Base-by-base conservation (phyloP, 768 basidiomycete species). In the Phlebiopsis flavidoalba region DNA sequence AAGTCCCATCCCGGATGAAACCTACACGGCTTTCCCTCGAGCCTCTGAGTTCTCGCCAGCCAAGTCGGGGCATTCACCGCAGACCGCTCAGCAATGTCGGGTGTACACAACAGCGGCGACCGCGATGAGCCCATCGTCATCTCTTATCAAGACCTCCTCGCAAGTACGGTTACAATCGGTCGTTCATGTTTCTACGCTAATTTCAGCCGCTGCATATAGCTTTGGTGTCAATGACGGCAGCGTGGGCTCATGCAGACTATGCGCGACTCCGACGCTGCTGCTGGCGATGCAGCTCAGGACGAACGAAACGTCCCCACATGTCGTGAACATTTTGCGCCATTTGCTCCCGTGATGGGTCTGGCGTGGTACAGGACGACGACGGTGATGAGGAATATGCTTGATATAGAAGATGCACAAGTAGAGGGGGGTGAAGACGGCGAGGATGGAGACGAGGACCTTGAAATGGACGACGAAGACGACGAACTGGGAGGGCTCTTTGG, bases 401-500 rank as follows among this genome's bases (percentile, higher is more conserved):
- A 57, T 14, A 51, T 62, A 17, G 62, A 77, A 47, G 68, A 77
- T 56, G 72, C 75, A 56, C 69, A 70, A 37, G 69, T 71, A 33
- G 71, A 72, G 40, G 65, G 71, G 36, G 65, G 60, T 2, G 72
- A 69, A 33, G 69, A 72, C 8, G 70, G 70, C 26, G 40, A 55
- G 12, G 51, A 55, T 11, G 63, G 62, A 19, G 51, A 40, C 4
- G 45, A 55, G 15, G 54, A 59, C 26, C 53, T 60, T 21, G 58
- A 55, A 17, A 63, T 63, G 17, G 64, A 63, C 65, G 57, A 53
- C 5, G 58, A 63, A 8, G 69, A 71, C 15, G 60, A 62, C 0
- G 70, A 74, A 19, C 74, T 76, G 17, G 74, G 75, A 5, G 52
- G 26, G 14, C 52, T 45, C 37, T 67, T 71, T 15, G 71, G 72